Conservation (phyloP, 2,329 filamentous ascomycete species). For the Meredithiella fracta region DNA sequence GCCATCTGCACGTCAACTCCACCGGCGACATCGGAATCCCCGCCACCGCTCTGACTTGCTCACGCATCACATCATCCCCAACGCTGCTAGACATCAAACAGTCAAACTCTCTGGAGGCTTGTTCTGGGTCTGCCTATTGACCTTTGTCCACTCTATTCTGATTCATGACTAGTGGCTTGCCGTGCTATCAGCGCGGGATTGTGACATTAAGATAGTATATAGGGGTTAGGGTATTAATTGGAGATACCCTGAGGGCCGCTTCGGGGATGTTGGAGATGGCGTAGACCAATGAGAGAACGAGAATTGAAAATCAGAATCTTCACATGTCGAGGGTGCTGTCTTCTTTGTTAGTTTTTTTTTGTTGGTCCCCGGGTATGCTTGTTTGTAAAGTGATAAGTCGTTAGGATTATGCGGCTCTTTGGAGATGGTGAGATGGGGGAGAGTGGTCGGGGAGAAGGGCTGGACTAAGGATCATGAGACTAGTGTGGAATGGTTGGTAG, state of each 20-base stretch:
- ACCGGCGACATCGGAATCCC: conserved; percentile 10
- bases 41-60: background rate
- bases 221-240: background rate
- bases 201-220: background rate
- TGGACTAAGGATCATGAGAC: too few relatives aligned
- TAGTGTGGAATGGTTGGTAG: too few relatives aligned
- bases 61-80: background rate
- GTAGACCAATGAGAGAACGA: background rate
- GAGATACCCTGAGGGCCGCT: background rate
- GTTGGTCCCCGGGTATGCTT: background rate
- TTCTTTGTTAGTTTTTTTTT: background rate
- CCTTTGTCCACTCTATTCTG: background rate
- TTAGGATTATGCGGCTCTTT: background rate
- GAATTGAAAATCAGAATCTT: conserved; percentile 7
- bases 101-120: background rate
- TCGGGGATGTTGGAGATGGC: background rate
- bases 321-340: background rate
- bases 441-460: too few relatives aligned
- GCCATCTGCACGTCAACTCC: background rate
- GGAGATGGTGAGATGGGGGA: background rate
- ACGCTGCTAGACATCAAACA: background rate
- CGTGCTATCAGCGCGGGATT: background rate
- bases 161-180: background rate
- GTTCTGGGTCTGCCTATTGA: background rate
- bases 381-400: too few relatives aligned